A percentile compares a stretch with the other conserved stretches of the same genome.
phyloP scores from a whole-genome alignment of 2,329 filamentous ascomycete genomes.

The Chaetothyriales sp. region DNA sequence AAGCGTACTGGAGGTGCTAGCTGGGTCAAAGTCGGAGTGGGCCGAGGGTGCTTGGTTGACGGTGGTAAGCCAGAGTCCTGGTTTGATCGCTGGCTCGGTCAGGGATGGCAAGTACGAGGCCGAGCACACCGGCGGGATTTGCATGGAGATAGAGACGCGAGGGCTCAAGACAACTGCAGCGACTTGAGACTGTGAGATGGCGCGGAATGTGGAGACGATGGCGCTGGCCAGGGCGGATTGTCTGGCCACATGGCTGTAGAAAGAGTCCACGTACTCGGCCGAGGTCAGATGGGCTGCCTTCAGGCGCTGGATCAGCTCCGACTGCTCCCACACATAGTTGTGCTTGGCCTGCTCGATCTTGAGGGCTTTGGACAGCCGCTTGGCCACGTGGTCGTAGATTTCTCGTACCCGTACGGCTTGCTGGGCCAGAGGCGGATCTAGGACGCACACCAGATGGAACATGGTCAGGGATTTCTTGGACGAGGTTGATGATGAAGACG shows the following conservation, averaged over 20 bases:
- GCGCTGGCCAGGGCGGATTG: conserved; percentile 67
- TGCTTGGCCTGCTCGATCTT: conserved; percentile 83
- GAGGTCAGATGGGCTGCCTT: conserved; percentile 34
- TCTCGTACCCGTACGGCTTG: conserved; percentile 57
- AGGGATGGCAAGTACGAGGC: conserved; percentile 57
- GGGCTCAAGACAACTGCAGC: conserved; percentile 50
- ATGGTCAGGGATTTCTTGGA: conserved; percentile 61
- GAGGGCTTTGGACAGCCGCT: conserved; percentile 80
- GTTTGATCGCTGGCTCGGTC: conserved; percentile 46
- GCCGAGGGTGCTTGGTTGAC: conserved; percentile 59
- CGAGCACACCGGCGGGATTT: conserved; percentile 48
- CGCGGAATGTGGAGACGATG: conserved; percentile 66
- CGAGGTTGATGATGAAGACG: not conserved
- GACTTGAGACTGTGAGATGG: conserved; percentile 71
- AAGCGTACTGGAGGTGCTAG: conserved; percentile 33
- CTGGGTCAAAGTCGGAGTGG: conserved; percentile 25
- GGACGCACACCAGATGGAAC: conserved; percentile 93
- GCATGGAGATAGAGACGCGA: conserved; percentile 40
- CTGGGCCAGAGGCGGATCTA: conserved; percentile 65
- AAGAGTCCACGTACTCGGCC: conserved; percentile 4
- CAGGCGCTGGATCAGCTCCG: conserved; percentile 62
- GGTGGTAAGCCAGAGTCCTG: conserved; percentile 73
- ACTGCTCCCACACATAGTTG: conserved; percentile 84
- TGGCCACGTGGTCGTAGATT: conserved; percentile 77
- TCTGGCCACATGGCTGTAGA: conserved; percentile 33